Evolutionary conservation across 345 rosid species (phyloP).

Genomic region (Dovyalis caffra): DNA sequence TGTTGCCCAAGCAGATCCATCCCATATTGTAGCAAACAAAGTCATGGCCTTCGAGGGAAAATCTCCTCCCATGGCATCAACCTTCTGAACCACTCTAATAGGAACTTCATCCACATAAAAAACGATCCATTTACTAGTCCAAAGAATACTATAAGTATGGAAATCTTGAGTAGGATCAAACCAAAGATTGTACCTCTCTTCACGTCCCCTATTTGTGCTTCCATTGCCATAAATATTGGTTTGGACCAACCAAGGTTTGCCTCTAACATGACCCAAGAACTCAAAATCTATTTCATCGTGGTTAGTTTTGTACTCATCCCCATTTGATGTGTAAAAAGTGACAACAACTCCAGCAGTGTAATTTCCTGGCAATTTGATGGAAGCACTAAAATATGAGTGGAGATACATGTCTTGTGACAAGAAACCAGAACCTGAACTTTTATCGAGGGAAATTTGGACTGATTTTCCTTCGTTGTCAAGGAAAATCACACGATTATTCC

Average conservation of each 20-base stretch:
- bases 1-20: conserved; percentile 27
- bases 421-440: conserved; percentile 19
- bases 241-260: conserved; percentile 19
- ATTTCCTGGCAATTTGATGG: conserved; percentile 20
- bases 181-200: conserved; percentile 20
- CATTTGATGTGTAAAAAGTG: conserved; percentile 25
- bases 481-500: background rate
- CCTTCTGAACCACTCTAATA: conserved; percentile 3
- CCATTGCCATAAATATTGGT: conserved; percentile 29
- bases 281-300: conserved; percentile 26
- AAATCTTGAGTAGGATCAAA: conserved; percentile 21
- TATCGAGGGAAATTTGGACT: background rate
- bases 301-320: background rate
- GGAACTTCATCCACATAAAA: conserved; percentile 20
- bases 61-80: conserved; percentile 18
- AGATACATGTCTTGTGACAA: background rate
- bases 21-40: conserved; percentile 27
- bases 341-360: conserved; percentile 25
- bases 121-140: background rate
- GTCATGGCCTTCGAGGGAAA: conserved; percentile 26
- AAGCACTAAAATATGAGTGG: conserved; percentile 15
- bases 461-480: background rate
- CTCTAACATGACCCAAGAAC: conserved; percentile 15
- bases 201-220: conserved; percentile 6
- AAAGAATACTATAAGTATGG: conserved; percentile 9